These are phyloP conservation scores for Stentor roeselii DNA, from an alignment of 73 alveolate genomes.

Conservation along the genomic window DNA sequence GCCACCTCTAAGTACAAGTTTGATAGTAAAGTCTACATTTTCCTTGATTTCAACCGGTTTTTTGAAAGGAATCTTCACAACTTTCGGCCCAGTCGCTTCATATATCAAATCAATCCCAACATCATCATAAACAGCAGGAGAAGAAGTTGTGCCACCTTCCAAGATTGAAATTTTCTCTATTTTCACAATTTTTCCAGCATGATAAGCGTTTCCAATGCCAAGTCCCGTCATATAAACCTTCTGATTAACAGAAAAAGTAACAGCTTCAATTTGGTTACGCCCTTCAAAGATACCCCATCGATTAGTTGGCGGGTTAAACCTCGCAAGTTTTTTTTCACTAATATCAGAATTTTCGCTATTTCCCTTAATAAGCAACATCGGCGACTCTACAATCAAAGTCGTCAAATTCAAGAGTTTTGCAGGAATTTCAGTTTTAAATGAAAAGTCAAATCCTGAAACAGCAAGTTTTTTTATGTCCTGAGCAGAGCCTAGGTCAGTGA, in stretches of 20 bases:
- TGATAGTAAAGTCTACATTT: background rate
- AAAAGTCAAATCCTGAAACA: background rate
- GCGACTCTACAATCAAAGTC: background rate
- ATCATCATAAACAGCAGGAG: slow-evolving; percentile 14
- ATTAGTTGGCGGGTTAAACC: slow-evolving; percentile 13
- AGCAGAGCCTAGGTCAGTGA: slow-evolving; percentile 2
- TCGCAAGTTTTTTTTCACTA: background rate
- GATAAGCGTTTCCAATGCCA: slow-evolving; percentile 22
- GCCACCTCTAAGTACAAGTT: slow-evolving; percentile 1
- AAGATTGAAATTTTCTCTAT: background rate
- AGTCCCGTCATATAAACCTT: background rate
- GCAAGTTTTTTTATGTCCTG: background rate
- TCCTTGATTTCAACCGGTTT: slow-evolving; percentile 7
- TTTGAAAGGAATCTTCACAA: slow-evolving; percentile 1
- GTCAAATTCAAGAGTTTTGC: background rate
- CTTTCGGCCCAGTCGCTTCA: slow-evolving; percentile 6
- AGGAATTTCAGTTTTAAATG: background rate
- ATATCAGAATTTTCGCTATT: background rate
- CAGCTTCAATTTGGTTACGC: slow-evolving; percentile 25
- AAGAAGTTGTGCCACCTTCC: background rate
- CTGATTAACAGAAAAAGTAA: slow-evolving; percentile 2
- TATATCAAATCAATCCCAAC: background rate
- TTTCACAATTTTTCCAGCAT: slow-evolving; percentile 24
- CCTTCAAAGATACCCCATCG: slow-evolving; percentile 27
- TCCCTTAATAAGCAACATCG: background rate